Conservation (phyloP, 2,329 filamentous ascomycete genomes). For the Ceratocystis papillata region DNA sequence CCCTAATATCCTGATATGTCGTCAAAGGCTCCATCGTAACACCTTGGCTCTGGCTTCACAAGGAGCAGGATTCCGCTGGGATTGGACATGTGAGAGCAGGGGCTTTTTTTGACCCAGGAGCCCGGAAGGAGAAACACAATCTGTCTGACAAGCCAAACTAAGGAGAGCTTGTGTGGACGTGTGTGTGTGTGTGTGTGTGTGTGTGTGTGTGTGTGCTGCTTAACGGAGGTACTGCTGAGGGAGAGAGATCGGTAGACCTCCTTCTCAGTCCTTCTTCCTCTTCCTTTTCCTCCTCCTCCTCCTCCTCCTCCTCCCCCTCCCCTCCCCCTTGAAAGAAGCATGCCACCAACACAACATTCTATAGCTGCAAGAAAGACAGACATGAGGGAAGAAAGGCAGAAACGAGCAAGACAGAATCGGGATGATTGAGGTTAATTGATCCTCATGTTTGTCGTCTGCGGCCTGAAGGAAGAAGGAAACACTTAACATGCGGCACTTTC, state of each 20-base stretch:
- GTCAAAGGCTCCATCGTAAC: constrained; percentile 1
- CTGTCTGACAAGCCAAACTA: constrained; percentile 7
- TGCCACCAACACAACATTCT: neutral
- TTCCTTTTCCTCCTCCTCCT: neutral
- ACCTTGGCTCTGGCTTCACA: neutral
- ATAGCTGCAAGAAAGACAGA: neutral
- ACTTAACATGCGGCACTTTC: no score
- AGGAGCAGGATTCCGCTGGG: constrained; percentile 13
- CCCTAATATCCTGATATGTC: neutral
- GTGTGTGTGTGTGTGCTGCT: constrained; percentile 1
- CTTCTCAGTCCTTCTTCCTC: no score
- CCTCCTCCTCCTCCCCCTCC: neutral
- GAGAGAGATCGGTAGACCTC: no score
- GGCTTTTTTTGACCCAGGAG: constrained; percentile 10
- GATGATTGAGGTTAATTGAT: constrained; percentile 14
- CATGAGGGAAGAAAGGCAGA: neutral
- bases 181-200: neutral
- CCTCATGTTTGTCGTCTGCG: constrained; percentile 6
- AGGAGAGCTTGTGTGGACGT: neutral
- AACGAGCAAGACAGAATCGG: neutral
- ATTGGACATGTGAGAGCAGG: constrained; percentile 12
- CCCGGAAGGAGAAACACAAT: constrained; percentile 11
- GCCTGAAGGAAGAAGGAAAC: neutral
- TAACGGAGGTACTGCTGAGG: neutral
- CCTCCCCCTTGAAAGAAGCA: neutral